phyloP scores from a whole-genome alignment of 352 stramenopile species.

The Phytophthora hybrid region DNA sequence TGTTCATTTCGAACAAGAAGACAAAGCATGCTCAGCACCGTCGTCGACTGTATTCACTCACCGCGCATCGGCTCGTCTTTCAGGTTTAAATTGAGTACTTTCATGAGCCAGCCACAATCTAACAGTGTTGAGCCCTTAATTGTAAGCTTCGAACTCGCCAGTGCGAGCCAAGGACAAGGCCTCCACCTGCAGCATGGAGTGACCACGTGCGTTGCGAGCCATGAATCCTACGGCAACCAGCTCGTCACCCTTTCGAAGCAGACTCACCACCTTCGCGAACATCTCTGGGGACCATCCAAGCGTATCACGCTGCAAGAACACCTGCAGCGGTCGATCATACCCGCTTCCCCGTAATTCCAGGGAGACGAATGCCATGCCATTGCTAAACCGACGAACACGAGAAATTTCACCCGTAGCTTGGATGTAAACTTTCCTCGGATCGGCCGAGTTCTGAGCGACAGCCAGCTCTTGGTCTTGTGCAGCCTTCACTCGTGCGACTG shows the following conservation, averaged over 20 bases:
- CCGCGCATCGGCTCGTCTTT: too few species aligned
- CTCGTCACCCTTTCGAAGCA: constrained; percentile 53
- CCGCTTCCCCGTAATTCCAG: constrained; percentile 30
- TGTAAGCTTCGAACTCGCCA: constrained; percentile 51
- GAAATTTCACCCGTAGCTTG: constrained; percentile 49
- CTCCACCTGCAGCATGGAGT: constrained; percentile 50
- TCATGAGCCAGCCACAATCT: too few species aligned
- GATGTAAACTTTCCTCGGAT: constrained; percentile 35
- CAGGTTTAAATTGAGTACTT: too few species aligned
- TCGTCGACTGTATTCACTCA: too few species aligned
- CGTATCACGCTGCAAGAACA: constrained; percentile 51
- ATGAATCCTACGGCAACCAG: constrained; percentile 49
- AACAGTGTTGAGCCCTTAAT: constrained; percentile 14
- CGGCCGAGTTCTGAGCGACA: constrained; percentile 3
- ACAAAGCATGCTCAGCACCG: too few species aligned
- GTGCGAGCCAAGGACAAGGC: constrained; percentile 46
- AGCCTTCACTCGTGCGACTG: constrained; percentile 19
- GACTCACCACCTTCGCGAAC: constrained; percentile 40
- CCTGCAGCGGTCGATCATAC: constrained; percentile 39
- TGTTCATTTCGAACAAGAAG: too few species aligned
- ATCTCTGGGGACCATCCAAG: constrained; percentile 35
- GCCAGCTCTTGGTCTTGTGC: constrained; percentile 27
- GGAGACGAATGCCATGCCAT: constrained; percentile 61
- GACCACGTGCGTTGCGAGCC: constrained; percentile 46
- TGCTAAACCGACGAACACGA: constrained; percentile 53